Conservation (phyloP, 2,329 filamentous ascomycete species). For the Fusarium begoniae region DNA sequence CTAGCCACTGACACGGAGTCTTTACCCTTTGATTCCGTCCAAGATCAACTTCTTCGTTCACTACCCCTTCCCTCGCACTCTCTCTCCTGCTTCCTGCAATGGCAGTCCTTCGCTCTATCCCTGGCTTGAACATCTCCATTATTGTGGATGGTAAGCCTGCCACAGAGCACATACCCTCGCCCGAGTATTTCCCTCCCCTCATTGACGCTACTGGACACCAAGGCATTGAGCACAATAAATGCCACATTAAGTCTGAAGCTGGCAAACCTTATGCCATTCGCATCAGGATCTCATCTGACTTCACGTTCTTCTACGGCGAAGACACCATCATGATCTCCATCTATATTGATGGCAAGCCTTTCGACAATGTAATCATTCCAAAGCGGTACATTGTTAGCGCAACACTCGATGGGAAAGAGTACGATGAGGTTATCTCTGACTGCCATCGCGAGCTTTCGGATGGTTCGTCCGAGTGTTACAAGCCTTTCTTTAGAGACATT, state of each 20-base stretch:
- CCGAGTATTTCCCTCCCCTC: background rate
- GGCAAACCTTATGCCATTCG: background rate
- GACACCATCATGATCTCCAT: fast-evolving
- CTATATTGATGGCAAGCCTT: background rate
- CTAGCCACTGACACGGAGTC: fast-evolving
- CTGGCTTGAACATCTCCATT: background rate
- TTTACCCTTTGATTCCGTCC: no score
- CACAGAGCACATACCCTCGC: background rate
- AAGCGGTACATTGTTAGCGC: background rate
- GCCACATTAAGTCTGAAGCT: background rate
- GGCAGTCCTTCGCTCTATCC: background rate
- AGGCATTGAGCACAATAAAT: fast-evolving
- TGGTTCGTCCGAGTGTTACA: background rate
- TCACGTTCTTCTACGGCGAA: background rate
- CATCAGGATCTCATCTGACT: fast-evolving
- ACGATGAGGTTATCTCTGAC: fast-evolving
- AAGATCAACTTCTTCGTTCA: background rate
- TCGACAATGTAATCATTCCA: fast-evolving
- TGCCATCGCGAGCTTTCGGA: background rate
- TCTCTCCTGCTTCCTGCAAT: fast-evolving
- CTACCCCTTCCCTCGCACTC: fast-evolving
- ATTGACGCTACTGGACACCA: fast-evolving
- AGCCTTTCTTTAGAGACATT: background rate
- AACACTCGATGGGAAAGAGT: no score
- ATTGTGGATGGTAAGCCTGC: fast-evolving